phyloP scores from a whole-genome alignment of 495 filamentous ascomycete genomes.

The Chaetomium fimeti region DNA sequence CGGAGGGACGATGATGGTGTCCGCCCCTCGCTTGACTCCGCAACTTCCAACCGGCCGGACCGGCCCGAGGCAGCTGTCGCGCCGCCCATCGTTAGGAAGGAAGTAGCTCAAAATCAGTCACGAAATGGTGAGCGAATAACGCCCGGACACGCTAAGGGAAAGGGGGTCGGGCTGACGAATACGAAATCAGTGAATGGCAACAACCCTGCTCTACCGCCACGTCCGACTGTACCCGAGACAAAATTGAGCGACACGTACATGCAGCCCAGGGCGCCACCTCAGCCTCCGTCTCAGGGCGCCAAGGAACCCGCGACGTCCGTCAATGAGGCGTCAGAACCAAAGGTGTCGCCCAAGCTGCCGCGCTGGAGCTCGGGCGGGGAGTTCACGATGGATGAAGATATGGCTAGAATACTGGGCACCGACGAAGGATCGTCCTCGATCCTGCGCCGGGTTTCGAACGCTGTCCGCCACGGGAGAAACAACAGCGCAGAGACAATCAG shows the following conservation, averaged over 20 bases:
- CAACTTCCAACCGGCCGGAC: constrained; percentile 24
- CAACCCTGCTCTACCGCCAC: constrained; percentile 25
- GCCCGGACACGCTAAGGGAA: not conserved
- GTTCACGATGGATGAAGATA: constrained; percentile 88
- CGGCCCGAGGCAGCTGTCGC: constrained; percentile 30
- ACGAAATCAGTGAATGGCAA: constrained; percentile 41
- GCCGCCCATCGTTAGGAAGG: constrained; percentile 51
- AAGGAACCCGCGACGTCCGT: constrained; percentile 57
- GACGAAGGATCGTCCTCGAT: constrained; percentile 72
- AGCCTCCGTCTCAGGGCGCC: constrained; percentile 54
- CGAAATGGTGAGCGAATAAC: constrained; percentile 39
- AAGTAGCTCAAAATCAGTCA: constrained; percentile 40
- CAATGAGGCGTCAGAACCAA: constrained; percentile 50
- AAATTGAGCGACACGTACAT: constrained; percentile 59
- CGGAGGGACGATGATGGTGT: constrained; percentile 46
- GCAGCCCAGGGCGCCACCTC: constrained; percentile 60
- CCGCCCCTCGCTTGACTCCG: constrained; percentile 46
- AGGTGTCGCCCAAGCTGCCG: constrained; percentile 67
- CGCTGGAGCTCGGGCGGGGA: constrained; percentile 72
- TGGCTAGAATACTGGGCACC: constrained; percentile 72
- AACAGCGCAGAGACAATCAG: constrained; percentile 63
- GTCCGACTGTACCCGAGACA: constrained; percentile 40
- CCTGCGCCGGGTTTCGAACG: constrained; percentile 83
- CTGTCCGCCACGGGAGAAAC: constrained; percentile 88
- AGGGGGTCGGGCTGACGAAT: constrained; percentile 21